These are phyloP conservation scores for Sporothrix pseudoabietina DNA, from an alignment of 2,329 filamentous ascomycete genomes.

Conservation along the genomic window DNA sequence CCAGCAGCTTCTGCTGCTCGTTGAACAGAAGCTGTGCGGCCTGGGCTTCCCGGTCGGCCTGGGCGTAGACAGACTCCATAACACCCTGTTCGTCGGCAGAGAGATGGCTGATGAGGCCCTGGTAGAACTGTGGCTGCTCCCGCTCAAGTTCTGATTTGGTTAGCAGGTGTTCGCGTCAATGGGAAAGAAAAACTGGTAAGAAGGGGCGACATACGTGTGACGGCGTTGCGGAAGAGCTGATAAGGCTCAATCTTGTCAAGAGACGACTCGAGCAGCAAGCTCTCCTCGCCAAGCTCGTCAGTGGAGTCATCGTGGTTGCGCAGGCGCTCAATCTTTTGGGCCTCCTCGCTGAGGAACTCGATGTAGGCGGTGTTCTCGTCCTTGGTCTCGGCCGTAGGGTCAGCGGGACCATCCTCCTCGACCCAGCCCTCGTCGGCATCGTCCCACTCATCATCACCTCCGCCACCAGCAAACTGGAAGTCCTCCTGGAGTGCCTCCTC, in stretches of 20 bases:
- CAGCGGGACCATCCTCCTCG: slow-evolving; percentile 63
- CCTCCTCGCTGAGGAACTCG: slow-evolving; percentile 93
- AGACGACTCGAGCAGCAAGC: slow-evolving; percentile 85
- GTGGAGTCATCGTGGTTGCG: slow-evolving; percentile 69
- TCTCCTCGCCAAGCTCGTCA: slow-evolving; percentile 90
- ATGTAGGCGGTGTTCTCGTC: slow-evolving; percentile 94
- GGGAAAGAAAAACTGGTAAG: neutral
- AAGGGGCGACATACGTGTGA: slow-evolving; percentile 70
- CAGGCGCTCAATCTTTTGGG: slow-evolving; percentile 77
- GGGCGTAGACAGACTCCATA: slow-evolving; percentile 74
- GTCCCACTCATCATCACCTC: slow-evolving; percentile 76
- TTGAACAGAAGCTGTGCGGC: slow-evolving; percentile 21
- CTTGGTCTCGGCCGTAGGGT: slow-evolving; percentile 61
- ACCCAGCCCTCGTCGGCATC: slow-evolving; percentile 83
- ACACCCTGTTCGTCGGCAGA: slow-evolving; percentile 78
- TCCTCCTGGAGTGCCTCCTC: slow-evolving; percentile 92
- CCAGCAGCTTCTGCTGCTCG: slow-evolving; percentile 40
- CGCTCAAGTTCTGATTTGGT: slow-evolving; percentile 73
- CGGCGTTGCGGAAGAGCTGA: slow-evolving; percentile 77
- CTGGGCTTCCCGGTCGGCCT: slow-evolving; percentile 54
- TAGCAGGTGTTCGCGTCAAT: neutral
- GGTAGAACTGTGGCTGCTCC: slow-evolving; percentile 87
- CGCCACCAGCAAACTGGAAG: slow-evolving; percentile 69
- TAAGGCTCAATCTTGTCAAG: slow-evolving; percentile 96
- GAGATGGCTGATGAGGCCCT: slow-evolving; percentile 75